Evolutionary conservation across 208 protist genomes (phyloP).

Genomic region (Leishmania major): DNA sequence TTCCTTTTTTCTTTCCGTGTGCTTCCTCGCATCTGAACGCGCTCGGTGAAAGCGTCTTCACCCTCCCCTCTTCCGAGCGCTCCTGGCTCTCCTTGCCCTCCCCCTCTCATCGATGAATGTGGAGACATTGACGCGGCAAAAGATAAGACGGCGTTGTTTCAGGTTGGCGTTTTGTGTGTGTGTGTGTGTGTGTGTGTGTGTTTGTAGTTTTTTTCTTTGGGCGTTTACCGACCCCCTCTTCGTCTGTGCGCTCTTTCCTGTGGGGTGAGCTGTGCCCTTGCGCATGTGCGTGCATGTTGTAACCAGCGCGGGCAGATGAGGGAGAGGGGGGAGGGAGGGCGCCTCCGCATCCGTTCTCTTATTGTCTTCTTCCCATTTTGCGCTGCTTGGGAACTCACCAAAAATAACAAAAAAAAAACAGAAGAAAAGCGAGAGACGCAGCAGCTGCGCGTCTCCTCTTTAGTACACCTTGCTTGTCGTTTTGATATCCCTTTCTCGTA

Average conservation of each 20-base stretch:
- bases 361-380: neutral
- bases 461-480: neutral
- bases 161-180: neutral
- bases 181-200: too few relatives aligned
- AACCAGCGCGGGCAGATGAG: neutral
- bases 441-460: neutral
- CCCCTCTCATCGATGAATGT: neutral
- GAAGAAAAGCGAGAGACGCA: neutral
- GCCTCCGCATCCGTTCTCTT: neutral
- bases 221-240: neutral
- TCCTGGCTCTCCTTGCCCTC: neutral
- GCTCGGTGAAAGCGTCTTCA: neutral
- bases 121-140: neutral
- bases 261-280: neutral
- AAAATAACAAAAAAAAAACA: neutral
- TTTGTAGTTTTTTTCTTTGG: neutral
- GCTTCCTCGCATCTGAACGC: neutral
- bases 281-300: neutral
- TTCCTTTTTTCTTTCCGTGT: neutral
- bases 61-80: neutral
- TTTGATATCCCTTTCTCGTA: constrained; percentile 7
- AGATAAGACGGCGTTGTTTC: neutral
- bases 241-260: neutral
- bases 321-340: neutral
- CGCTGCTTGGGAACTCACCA: neutral